Conservation (phyloP, 106 monocot genomes). For the Gastrodia elata region DNA sequence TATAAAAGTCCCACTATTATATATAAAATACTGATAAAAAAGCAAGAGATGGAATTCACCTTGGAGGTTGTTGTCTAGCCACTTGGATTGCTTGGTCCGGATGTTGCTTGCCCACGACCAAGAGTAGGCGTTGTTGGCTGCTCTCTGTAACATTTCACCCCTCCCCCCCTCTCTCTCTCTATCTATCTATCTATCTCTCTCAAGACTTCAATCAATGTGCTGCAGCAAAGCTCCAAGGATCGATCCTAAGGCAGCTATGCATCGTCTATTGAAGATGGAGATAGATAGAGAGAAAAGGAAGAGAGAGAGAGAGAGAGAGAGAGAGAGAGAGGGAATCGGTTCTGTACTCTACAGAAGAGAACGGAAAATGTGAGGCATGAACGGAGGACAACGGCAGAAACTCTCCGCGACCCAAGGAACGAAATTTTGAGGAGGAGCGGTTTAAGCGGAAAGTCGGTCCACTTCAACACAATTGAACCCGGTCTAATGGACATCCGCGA, state of each 20-base stretch:
- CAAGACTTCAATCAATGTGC: neutral
- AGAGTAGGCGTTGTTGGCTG: conserved; percentile 67
- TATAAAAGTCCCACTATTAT: neutral
- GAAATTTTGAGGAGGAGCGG: neutral
- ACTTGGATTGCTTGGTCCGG: conserved; percentile 65
- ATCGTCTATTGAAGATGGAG: neutral
- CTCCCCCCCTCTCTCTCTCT: neutral
- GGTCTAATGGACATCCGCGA: too few species aligned
- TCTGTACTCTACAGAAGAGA: neutral
- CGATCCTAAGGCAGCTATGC: neutral
- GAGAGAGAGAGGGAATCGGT: neutral
- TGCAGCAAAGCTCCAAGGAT: neutral
- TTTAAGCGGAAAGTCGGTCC: neutral
- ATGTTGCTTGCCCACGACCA: conserved; percentile 82
- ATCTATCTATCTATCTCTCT: neutral
- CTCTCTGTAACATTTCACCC: conserved; percentile 47
- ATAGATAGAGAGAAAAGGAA: neutral
- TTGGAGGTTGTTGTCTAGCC: conserved; percentile 57
- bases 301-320: neutral
- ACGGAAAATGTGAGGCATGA: neutral
- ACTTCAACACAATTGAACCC: neutral
- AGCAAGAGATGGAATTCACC: conserved; percentile 14
- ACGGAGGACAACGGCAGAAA: neutral
- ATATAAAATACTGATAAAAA: neutral
- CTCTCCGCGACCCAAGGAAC: neutral